phyloP scores from a whole-genome alignment of 2,329 filamentous ascomycete genomes.

The Graphilbum ipis-grandicollis region DNA sequence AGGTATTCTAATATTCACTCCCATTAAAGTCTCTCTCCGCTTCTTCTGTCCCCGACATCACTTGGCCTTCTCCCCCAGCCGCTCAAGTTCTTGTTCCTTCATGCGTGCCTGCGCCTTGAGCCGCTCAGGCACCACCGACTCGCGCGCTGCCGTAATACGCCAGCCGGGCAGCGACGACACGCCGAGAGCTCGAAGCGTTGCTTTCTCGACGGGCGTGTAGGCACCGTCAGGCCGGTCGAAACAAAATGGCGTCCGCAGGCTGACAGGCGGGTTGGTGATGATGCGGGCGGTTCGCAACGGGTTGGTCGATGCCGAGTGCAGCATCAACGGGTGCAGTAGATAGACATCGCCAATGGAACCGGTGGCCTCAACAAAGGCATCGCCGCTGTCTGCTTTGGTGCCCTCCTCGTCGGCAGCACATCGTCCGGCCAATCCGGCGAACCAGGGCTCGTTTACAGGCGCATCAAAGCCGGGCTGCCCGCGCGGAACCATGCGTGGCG shows the following conservation, averaged over 20 bases:
- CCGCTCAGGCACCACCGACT: conserved; percentile 31
- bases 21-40: too few species aligned
- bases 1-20: too few species aligned
- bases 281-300: conserved; percentile 21
- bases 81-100: conserved; percentile 26
- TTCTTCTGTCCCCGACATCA: too few species aligned
- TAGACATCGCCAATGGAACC: conserved; percentile 39
- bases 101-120: conserved; percentile 29
- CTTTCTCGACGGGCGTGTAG: conserved; percentile 38
- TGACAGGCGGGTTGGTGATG: conserved; percentile 40
- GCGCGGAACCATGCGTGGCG: conserved; percentile 45
- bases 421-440: too few species aligned
- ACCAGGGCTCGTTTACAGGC: too few species aligned
- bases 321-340: conserved; percentile 41
- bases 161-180: conserved; percentile 30
- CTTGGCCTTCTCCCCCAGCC: conserved; percentile 1
- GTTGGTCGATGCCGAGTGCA: conserved; percentile 37
- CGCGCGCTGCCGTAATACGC: conserved; percentile 30
- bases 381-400: too few species aligned
- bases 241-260: conserved; percentile 29
- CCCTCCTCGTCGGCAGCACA: too few species aligned
- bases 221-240: conserved; percentile 24
- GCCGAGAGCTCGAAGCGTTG: conserved; percentile 32
- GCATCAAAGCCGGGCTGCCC: conserved; percentile 29
- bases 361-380: conserved; percentile 35